Base-by-base conservation (phyloP, 2,329 filamentous ascomycete species). In the Clarireedia paspali region DNA sequence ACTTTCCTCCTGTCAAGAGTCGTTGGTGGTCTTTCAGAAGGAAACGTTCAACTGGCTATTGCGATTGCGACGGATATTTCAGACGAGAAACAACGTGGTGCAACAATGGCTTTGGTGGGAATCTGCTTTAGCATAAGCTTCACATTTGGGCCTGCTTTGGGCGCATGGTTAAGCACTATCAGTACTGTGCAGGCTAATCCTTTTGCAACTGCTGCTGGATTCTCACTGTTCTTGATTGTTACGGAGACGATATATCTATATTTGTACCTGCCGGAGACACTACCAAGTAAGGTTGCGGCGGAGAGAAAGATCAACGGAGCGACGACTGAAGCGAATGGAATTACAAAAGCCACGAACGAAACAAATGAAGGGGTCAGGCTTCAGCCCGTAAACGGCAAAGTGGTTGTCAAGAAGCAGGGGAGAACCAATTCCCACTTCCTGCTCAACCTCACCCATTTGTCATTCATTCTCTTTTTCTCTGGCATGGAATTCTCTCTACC, bases 401-500 rank as follows among this genome's bases (percentile, higher is more conserved):
- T 62, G 20, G 60, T 39, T 59, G 62, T 55, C 38, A 68, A 57
- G 56, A 55, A 56, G 6, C 59, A 63, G 23, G 46, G 51, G 17
- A 66, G 57, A 57, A 95, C 89, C 3, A 97, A 97, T 72, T 90
- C 87, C 3, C 90, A 94, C 63, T 73, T 82, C 30, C 70, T 95
- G 12, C 83, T 99, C 47, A 96, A 96, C 69, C 73, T 86, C 1
- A 85, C 89, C 0, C 94, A 99, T 72, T 87, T 97, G 67, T 74
- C 86, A 47, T 99, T 99, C 72, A 84, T 99, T 58, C 83, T 99
- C 12, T 96, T 96, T 73, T 99, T 99, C 74, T 96, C 90, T 2
- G 94, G 94, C 59, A 92, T 99, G 87, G 94, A 99, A 70, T 97
- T 96, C 71, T 96, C 91, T 0, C 80, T 99, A 3, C 91, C 94